These are phyloP conservation scores for Globisporangium parvum DNA, from an alignment of 352 stramenopile species.

Conservation along the genomic window DNA sequence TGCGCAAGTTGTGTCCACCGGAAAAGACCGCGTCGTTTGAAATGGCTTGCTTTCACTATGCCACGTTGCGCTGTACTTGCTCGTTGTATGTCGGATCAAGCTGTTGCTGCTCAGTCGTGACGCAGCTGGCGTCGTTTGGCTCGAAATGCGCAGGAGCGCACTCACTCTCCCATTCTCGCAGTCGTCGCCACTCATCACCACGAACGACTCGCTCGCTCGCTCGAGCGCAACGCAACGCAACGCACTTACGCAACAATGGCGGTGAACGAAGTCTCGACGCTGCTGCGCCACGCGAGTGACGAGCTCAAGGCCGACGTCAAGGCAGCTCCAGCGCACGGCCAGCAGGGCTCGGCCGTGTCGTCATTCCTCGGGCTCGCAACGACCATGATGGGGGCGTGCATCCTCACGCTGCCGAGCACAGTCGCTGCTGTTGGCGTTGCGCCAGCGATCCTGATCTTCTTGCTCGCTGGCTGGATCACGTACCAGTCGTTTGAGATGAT, in stretches of 20 bases:
- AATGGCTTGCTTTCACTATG: no score
- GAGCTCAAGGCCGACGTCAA: slow-evolving; percentile 6
- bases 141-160: no score
- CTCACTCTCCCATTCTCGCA: no score
- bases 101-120: no score
- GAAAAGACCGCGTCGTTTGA: no score
- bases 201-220: no score
- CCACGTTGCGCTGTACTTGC: no score
- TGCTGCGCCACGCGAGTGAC: slow-evolving; percentile 25
- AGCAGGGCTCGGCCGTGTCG: slow-evolving; percentile 59
- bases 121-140: no score
- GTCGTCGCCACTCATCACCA: no score
- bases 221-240: no score
- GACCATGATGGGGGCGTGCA: slow-evolving; percentile 80
- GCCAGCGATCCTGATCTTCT: slow-evolving; percentile 45
- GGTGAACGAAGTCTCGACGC: slow-evolving; percentile 22
- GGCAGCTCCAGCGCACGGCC: slow-evolving; percentile 22
- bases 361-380: slow-evolving; percentile 73
- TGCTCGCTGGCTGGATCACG: slow-evolving; percentile 47
- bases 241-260: slow-evolving; percentile 8
- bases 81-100: no score
- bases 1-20: no score
- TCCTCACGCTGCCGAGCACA: slow-evolving; percentile 66
- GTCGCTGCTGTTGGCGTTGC: slow-evolving; percentile 53
- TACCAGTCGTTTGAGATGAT: slow-evolving; percentile 76